These are phyloP conservation scores for Chaetomium sp. DNA, from an alignment of 2,329 filamentous ascomycete genomes.

Conservation along the genomic window DNA sequence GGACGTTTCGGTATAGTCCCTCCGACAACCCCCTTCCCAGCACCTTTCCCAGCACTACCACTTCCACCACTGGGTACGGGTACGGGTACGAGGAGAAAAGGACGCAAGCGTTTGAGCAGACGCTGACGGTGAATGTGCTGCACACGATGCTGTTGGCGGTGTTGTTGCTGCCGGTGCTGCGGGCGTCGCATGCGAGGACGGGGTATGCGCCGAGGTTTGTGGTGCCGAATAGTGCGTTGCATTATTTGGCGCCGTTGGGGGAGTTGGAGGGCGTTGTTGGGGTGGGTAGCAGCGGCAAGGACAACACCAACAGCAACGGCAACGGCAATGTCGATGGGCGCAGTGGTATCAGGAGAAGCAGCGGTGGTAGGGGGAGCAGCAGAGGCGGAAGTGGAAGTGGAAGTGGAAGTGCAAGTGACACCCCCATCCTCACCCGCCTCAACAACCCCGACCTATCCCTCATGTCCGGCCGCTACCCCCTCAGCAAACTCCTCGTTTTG, in stretches of 20 bases:
- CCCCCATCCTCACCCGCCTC: conserved; percentile 27
- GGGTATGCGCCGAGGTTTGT: neutral
- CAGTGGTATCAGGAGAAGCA: too few relatives aligned
- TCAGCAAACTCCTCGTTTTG: conserved; percentile 30
- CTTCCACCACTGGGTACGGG: too few relatives aligned
- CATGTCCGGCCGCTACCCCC: conserved; percentile 28
- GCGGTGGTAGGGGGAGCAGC: too few relatives aligned
- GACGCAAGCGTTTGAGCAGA: neutral
- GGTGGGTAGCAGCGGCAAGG: too few relatives aligned
- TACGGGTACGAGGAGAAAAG: neutral
- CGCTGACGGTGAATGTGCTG: neutral
- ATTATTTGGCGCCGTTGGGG: conserved; percentile 22
- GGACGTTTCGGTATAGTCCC: neutral
- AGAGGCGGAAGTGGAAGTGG: too few relatives aligned
- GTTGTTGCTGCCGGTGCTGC: neutral
- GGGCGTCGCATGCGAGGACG: conserved; percentile 7
- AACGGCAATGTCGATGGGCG: too few relatives aligned
- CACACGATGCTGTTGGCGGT: neutral
- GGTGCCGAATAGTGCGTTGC: conserved; percentile 23
- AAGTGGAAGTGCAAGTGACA: neutral
- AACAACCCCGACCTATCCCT: conserved; percentile 25
- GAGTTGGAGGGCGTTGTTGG: conserved; percentile 16
- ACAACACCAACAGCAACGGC: too few relatives aligned
- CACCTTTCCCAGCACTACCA: too few relatives aligned
- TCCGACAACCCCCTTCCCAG: too few relatives aligned